These are phyloP conservation scores for Plasmodium vivax DNA, from an alignment of 169 alveolate genomes.

Conservation along the genomic window DNA sequence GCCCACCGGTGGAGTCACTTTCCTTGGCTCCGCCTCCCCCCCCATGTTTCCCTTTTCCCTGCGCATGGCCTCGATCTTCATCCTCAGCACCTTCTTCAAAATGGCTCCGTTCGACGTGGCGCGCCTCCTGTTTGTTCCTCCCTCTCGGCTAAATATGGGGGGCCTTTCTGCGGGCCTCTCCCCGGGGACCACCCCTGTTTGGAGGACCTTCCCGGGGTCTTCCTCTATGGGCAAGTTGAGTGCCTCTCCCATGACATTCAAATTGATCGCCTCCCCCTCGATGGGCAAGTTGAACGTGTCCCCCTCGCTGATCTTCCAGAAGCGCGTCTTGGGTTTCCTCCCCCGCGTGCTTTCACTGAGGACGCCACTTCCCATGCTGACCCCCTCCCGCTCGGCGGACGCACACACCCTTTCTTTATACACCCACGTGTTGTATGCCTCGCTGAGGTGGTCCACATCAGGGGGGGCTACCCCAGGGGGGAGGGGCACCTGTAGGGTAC, in stretches of 20 bases:
- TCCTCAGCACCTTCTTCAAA: constrained; percentile 22
- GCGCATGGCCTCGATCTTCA: constrained; percentile 41
- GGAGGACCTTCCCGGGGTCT: neutral
- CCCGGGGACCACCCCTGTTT: neutral
- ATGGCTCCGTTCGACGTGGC: neutral
- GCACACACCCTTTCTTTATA: neutral
- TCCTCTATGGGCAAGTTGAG: too few relatives aligned
- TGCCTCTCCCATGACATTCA: neutral
- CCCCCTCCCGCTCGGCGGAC: neutral
- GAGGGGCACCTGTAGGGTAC: neutral
- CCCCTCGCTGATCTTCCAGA: neutral
- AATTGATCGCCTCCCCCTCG: neutral
- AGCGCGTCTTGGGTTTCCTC: neutral
- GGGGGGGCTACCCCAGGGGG: neutral
- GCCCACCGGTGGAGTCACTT: neutral
- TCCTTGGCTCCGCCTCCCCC: neutral
- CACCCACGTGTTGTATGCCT: neutral
- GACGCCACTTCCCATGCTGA: neutral
- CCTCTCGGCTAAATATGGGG: neutral
- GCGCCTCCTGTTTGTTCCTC: neutral
- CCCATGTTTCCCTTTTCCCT: neutral
- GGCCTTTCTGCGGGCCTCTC: neutral
- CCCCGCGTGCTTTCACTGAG: neutral
- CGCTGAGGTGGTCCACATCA: neutral
- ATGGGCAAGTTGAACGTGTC: neutral